Conservation (phyloP, 768 basidiomycete genomes). For the Psilocybe tampanensis region DNA sequence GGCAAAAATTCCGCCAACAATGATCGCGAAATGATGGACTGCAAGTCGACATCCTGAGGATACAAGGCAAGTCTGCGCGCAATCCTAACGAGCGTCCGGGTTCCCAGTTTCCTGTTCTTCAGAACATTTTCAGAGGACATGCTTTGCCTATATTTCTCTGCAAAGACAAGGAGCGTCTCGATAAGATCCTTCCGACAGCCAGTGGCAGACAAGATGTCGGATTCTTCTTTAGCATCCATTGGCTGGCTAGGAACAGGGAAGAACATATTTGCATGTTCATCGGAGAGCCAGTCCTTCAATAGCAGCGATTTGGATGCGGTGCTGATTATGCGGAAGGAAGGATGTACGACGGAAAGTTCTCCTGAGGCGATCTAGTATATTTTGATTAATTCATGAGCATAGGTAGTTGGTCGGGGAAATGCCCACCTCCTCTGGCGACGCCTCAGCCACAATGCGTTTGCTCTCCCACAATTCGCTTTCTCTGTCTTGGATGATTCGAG, state of each 20-base stretch:
- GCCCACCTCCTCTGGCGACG: conserved; percentile 44
- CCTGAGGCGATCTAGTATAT: conserved; percentile 26
- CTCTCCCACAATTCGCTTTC: conserved; percentile 69
- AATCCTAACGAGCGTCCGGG: conserved; percentile 58
- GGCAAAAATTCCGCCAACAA: conserved; percentile 66
- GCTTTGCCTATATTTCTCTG: conserved; percentile 57
- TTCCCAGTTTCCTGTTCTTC: conserved; percentile 67
- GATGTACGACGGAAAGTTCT: conserved; percentile 52
- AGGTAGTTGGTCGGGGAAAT: neutral
- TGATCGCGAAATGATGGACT: conserved; percentile 48
- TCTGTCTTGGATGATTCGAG: conserved; percentile 60
- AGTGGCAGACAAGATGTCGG: conserved; percentile 46
- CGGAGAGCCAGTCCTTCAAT: conserved; percentile 70
- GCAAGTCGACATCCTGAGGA: conserved; percentile 46
- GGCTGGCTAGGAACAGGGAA: conserved; percentile 62
- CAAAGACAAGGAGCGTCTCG: conserved; percentile 50
- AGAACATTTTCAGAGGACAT: conserved; percentile 58
- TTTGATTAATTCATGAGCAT: neutral
- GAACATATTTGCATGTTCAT: conserved; percentile 75
- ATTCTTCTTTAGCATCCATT: conserved; percentile 58
- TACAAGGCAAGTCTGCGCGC: conserved; percentile 49
- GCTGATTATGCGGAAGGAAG: conserved; percentile 61
- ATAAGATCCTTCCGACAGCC: conserved; percentile 45
- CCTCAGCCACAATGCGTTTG: conserved; percentile 57
- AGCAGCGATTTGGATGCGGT: conserved; percentile 66